Percentiles rank a stretch among this genome's conserved stretches.
These are phyloP conservation scores for Spinacia oleracea DNA, from an alignment of 179 eudicot genomes.

Conservation along the genomic window DNA sequence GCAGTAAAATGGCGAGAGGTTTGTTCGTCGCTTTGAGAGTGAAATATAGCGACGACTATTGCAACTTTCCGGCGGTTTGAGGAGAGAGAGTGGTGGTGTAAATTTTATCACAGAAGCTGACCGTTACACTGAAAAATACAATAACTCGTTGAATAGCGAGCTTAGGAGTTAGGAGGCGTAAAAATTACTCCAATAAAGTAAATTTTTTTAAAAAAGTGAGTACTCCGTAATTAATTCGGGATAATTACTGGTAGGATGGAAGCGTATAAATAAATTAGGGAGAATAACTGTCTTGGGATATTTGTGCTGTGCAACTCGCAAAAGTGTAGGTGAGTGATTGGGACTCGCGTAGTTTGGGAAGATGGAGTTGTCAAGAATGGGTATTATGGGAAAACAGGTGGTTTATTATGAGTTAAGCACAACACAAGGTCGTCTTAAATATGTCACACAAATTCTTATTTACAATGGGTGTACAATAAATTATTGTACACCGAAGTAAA, in stretches of 20 bases:
- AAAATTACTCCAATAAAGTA: not conserved
- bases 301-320: not conserved
- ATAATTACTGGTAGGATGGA: not conserved
- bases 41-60: not conserved
- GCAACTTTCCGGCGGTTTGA: not conserved
- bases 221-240: not conserved
- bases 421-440: no score
- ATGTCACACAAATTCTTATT: no score
- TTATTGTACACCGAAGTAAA: no score
- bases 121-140: constrained; percentile 10
- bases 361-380: no score
- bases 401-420: no score
- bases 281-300: not conserved
- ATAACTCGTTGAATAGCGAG: not conserved
- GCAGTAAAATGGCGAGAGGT: not conserved
- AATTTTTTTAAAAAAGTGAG: not conserved
- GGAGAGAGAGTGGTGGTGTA: not conserved
- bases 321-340: no score
- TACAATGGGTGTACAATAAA: no score
- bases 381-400: no score
- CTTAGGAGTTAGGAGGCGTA: not conserved
- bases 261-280: not conserved
- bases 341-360: no score
- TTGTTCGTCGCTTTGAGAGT: not conserved
- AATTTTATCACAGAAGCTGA: not conserved